These are phyloP conservation scores for Phytopythium oedochilum DNA, from an alignment of 352 stramenopile species.

Conservation along the genomic window DNA sequence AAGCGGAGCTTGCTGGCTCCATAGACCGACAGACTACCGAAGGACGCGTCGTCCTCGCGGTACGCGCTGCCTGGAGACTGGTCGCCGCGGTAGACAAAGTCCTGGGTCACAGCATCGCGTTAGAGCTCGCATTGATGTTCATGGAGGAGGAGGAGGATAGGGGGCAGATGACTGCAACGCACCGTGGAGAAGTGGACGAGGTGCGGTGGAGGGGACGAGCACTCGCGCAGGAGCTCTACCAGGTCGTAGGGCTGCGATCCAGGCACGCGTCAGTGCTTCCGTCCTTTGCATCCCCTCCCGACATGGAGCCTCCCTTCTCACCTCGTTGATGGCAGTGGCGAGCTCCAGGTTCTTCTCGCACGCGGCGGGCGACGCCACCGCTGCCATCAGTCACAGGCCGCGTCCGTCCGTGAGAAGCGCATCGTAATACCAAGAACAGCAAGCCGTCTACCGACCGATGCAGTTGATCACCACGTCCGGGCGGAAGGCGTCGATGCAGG, in stretches of 20 bases:
- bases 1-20: conserved; percentile 47
- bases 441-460: too few species aligned
- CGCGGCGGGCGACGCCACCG: conserved; percentile 48
- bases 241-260: conserved; percentile 5
- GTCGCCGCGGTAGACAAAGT: conserved; percentile 59
- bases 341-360: conserved; percentile 43
- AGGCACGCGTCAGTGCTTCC: neutral
- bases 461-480: conserved; percentile 55
- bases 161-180: neutral
- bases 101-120: conserved; percentile 18
- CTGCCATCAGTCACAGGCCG: conserved; percentile 14
- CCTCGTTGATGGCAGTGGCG: conserved; percentile 41
- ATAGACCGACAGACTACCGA: conserved; percentile 33
- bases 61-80: conserved; percentile 21
- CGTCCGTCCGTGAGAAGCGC: too few species aligned
- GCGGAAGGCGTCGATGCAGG: conserved; percentile 30
- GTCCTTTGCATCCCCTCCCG: too few species aligned
- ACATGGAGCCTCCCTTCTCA: too few species aligned
- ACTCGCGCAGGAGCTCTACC: conserved; percentile 22
- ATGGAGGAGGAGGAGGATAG: too few species aligned
- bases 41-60: conserved; percentile 20
- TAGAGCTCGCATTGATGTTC: too few species aligned
- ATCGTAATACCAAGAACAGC: too few species aligned
- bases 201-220: conserved; percentile 14
- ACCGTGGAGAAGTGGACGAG: conserved; percentile 67